Base-by-base conservation (phyloP, 2,329 filamentous ascomycete genomes). In the Nemania sp. region DNA sequence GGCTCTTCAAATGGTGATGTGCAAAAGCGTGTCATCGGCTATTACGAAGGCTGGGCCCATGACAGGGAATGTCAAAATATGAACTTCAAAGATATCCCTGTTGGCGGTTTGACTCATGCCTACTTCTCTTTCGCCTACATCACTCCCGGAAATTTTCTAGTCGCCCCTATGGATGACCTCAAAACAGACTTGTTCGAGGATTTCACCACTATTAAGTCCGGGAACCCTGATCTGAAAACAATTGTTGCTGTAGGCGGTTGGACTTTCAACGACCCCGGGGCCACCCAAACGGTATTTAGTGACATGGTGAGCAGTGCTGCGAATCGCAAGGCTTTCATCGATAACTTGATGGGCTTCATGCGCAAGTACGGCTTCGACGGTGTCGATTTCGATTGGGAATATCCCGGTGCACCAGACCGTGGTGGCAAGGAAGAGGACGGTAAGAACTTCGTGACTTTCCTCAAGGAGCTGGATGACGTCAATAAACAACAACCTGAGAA, bases 71-170 rank as follows among this genome's bases (percentile, higher is more conserved):
- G 45, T 15, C 20, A 34, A 11, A 28, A 23, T 28, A 37, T 54
- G 44, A 12, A 36, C 6, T n/a, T 34, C 1, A 37, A 71, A 53
- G 61, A 80, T 14, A 59, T 69, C 5, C 64, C 80, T 8, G 59
- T 71, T 3, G 68, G 75, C 63, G 75, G 73, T 9, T 63, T 80
- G 2, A 64, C 71, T 2, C 59, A 73, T 49, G 12, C 70, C 20
- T 54, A 68, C 39, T 68, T 65, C 26, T 52, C 72, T 0, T 75
- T 75, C 52, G 66, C 59, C 2, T 70, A 61, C 30, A 65, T 75
- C 46, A 53, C 60, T 17, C 69, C 71, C 0, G 39, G 34, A 0
- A 56, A 45, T 1, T 74, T 66, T 51, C 6, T 61, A 0, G 61
- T 76, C 20, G 51, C 54, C 0, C 46, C 60, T 2, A 73, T 73